A percentile compares a stretch with the other conserved stretches of the same genome.
phyloP scores from a whole-genome alignment of 306 rosid species.

The Cajanus cajan region DNA sequence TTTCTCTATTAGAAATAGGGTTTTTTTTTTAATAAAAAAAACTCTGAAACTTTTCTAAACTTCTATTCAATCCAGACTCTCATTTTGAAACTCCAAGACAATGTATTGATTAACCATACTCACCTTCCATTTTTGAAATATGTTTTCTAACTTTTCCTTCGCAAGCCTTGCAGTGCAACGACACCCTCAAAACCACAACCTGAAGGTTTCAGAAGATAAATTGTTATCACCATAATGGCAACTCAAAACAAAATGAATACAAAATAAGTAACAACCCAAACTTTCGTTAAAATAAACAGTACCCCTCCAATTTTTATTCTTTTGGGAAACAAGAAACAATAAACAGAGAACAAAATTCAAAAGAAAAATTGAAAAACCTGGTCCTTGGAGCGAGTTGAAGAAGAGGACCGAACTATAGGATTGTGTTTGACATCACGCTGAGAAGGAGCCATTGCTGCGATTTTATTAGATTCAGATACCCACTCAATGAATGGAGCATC shows the following conservation, averaged over 20 bases:
- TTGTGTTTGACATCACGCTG: not conserved
- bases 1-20: too few relatives aligned
- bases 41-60: too few relatives aligned
- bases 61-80: not conserved
- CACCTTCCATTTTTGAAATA: constrained; percentile 91
- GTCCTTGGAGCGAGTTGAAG: constrained; percentile 45
- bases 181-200: constrained; percentile 82
- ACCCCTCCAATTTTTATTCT: not conserved
- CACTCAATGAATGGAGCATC: constrained; percentile 51
- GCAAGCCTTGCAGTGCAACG: constrained; percentile 88
- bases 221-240: not conserved
- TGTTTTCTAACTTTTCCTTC: constrained; percentile 82
- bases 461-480: constrained; percentile 44
- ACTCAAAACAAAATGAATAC: not conserved
- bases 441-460: constrained; percentile 29
- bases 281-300: not conserved
- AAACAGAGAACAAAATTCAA: not conserved
- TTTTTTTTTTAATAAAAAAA: too few relatives aligned
- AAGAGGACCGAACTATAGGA: constrained; percentile 31
- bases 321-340: not conserved
- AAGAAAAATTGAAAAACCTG: constrained; percentile 50
- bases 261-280: not conserved
- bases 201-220: constrained; percentile 16
- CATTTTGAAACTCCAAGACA: not conserved
- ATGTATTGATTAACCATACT: not conserved